Evolutionary conservation across 805 yeast genomes (phyloP), one percentile per base, ranked within the genome.

Genomic region (Lipomyces kockii): DNA sequence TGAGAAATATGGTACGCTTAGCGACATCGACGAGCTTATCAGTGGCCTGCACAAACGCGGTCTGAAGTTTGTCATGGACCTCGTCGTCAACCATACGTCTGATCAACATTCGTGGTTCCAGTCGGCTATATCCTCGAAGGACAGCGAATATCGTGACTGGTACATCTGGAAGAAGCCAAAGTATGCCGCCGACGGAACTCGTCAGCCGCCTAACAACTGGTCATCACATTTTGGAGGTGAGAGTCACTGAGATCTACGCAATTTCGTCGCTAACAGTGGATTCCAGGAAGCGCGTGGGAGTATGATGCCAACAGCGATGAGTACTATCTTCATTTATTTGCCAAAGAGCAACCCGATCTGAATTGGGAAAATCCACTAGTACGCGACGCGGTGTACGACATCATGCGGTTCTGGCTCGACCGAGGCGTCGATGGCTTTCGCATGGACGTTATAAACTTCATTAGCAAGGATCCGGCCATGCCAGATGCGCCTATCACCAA

Each of bases 141-240:
- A 80, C 60, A 84, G 83, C 75, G 83, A 87, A 6, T 85, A 86
- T 78, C 81, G 89, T 74, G 87, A 86, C 76, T 86, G 88, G 88
- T 86, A 85, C 76, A 79, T 84, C 68, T 86, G 89, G 89, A 83
- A 80, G 71, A 83, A 83, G 39, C 81, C 86, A 37, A 80, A 75
- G 58, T 81, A 79, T 73, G 67, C 35, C n/a, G 78, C 75, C 22
- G 74, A 80, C n/a, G 87, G 88, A 22, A 80, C 80, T 61, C 81
- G 86, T 72, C 81, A 78, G 27, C 87, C 87, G 12, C 88, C 88
- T 32, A 86, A 83, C 77, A 86, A 86, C 77, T 86, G 89, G 89
- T 71, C 72, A 35, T 82, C 86, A 5, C 78, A 77, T 72, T 86
- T 86, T 74, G 61, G 67, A 22, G 68, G 68, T 52, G 9, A 14